These are phyloP conservation scores for Eucalyptus coolabah DNA, from an alignment of 345 rosid species.

Conservation along the genomic window DNA sequence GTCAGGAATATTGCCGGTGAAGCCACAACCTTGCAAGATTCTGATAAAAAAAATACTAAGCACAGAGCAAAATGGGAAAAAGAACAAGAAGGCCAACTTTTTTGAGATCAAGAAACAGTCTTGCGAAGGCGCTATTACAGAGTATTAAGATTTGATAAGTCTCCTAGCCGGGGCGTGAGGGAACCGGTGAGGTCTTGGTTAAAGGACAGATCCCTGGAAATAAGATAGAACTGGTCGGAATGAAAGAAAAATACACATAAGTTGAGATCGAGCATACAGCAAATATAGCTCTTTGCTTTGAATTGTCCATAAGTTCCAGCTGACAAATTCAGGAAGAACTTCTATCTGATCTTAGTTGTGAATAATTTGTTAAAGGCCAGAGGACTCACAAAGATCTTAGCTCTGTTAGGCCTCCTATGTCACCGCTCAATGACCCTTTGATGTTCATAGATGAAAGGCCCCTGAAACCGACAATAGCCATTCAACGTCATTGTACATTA, in stretches of 20 bases:
- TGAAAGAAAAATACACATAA: neutral
- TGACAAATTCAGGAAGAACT: neutral
- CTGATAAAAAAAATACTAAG: constrained; percentile 18
- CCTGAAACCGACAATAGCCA: constrained; percentile 18
- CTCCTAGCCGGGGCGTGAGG: constrained; percentile 63
- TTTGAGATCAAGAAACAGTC: neutral
- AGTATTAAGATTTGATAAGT: constrained; percentile 62
- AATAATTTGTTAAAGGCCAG: neutral
- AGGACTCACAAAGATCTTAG: constrained; percentile 75
- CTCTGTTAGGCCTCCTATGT: constrained; percentile 80
- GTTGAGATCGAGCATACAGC: neutral
- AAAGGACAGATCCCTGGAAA: constrained; percentile 75
- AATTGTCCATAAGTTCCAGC: neutral
- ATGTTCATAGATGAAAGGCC: constrained; percentile 80
- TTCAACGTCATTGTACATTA: neutral
- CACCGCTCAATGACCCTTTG: constrained; percentile 75
- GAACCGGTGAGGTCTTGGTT: constrained; percentile 69
- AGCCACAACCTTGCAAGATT: constrained; percentile 82
- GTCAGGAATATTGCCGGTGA: constrained; percentile 71
- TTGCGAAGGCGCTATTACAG: constrained; percentile 31
- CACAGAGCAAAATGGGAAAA: neutral
- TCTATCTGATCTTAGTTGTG: neutral
- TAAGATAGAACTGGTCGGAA: neutral
- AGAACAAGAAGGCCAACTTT: neutral
- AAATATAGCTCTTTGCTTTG: neutral